These are phyloP conservation scores for Colletotrichum siamense DNA, from an alignment of 2,329 filamentous ascomycete species.

Conservation along the genomic window DNA sequence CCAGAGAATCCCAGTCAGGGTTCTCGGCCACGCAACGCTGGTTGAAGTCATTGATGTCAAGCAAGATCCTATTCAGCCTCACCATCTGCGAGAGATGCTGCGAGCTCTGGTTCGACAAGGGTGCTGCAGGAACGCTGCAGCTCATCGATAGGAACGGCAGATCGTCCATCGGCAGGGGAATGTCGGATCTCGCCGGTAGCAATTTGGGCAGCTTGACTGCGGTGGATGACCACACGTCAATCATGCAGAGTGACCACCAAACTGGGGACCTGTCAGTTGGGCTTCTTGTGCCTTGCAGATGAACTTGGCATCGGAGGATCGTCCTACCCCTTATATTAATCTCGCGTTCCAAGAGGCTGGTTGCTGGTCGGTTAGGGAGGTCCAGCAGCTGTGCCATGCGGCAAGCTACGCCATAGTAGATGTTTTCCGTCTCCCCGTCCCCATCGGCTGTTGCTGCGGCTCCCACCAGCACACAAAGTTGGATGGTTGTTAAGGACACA, in stretches of 20 bases:
- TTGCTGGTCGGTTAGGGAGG: conserved; percentile 32
- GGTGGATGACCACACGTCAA: conserved; percentile 28
- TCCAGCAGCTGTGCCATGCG: conserved; percentile 39
- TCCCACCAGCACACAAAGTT: conserved; percentile 43
- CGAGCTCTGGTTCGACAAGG: conserved; percentile 17
- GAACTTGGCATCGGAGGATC: background rate
- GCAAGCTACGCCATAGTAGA: conserved; percentile 42
- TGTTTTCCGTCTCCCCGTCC: conserved; percentile 38
- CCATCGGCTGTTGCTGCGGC: conserved; percentile 37
- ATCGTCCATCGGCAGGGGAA: conserved; percentile 42
- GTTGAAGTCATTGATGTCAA: conserved; percentile 45
- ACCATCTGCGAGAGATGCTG: conserved; percentile 35
- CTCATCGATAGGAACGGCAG: conserved; percentile 32
- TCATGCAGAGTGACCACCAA: conserved; percentile 28
- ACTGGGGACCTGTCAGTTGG: conserved; percentile 18
- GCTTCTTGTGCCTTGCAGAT: conserved; percentile 10
- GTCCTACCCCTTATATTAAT: conserved; percentile 34
- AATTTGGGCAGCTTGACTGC: conserved; percentile 27
- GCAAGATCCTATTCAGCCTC: conserved; percentile 36
- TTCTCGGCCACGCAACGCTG: conserved; percentile 31
- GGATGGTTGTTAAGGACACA: conserved; percentile 41
- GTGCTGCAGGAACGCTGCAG: background rate
- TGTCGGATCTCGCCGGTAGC: conserved; percentile 23
- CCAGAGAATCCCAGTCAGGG: conserved; percentile 32
- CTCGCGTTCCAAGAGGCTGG: conserved; percentile 35